These are phyloP conservation scores for Trichophyton mentagrophytes DNA, from an alignment of 2,329 filamentous ascomycete genomes.

Conservation along the genomic window DNA sequence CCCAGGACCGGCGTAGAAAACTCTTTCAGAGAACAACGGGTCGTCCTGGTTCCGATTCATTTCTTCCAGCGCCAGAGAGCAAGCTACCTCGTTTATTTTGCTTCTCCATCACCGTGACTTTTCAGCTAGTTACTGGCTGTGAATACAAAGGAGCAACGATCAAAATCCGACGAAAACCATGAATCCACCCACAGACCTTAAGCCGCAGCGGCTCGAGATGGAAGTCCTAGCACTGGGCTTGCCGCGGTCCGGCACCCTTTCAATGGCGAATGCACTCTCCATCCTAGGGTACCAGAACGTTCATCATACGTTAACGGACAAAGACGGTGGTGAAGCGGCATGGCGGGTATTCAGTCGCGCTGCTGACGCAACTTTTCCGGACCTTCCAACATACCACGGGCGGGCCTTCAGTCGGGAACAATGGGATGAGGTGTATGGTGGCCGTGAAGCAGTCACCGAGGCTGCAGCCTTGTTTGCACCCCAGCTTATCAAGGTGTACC, in stretches of 20 bases:
- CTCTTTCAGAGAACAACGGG: too few species aligned
- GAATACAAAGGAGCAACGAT: background rate
- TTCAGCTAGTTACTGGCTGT: too few species aligned
- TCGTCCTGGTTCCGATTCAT: too few species aligned
- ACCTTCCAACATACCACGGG: background rate
- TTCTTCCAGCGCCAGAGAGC: too few species aligned
- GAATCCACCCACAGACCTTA: background rate
- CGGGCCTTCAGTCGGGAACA: background rate
- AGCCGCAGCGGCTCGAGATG: background rate
- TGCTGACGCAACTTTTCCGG: background rate
- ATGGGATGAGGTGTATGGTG: background rate
- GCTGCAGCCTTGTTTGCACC: constrained; percentile 52
- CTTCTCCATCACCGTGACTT: too few species aligned
- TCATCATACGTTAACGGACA: background rate
- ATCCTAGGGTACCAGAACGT: background rate
- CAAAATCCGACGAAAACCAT: background rate
- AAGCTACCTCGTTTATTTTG: too few species aligned
- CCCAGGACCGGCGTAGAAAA: too few species aligned
- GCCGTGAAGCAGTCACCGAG: background rate
- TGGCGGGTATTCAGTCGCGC: background rate
- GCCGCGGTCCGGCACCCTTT: background rate
- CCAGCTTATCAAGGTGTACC: constrained; percentile 59
- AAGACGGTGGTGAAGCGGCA: background rate
- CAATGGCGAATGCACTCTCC: background rate
- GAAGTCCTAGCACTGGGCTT: background rate